Evolutionary conservation across 1,284 basidiomycete genomes (phyloP).

Genomic region (Phellinidium pouzarii): DNA sequence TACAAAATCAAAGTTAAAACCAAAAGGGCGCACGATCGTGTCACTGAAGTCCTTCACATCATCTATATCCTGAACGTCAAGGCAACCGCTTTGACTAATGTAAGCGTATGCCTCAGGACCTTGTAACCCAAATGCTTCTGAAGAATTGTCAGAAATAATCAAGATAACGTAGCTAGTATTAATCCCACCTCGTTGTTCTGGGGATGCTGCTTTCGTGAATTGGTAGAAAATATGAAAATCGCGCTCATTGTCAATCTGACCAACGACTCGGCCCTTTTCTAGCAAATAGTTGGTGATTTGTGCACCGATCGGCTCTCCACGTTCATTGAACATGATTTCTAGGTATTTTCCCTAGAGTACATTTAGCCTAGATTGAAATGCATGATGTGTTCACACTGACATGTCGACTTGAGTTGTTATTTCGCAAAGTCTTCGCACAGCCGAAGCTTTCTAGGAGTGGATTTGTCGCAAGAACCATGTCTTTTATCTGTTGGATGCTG

Average conservation of each 20-base stretch:
- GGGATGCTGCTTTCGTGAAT: slow-evolving; percentile 92
- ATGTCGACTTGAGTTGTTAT: slow-evolving; percentile 98
- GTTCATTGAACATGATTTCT: slow-evolving; percentile 96
- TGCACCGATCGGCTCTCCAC: slow-evolving; percentile 93
- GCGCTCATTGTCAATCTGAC: slow-evolving; percentile 93
- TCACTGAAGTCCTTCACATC: slow-evolving; percentile 85
- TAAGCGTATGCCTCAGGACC: slow-evolving; percentile 95
- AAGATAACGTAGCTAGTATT: neutral
- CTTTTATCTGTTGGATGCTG: slow-evolving; percentile 95
- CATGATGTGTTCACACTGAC: slow-evolving; percentile 40
- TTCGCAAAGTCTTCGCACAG: slow-evolving; percentile 97
- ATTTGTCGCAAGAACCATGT: slow-evolving; percentile 99
- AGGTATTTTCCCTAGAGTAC: slow-evolving; percentile 86
- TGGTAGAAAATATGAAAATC: slow-evolving; percentile 99
- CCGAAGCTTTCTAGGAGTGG: slow-evolving; percentile 97
- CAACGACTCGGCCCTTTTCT: slow-evolving; percentile 96
- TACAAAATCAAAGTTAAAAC: neutral
- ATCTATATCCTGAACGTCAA: slow-evolving; percentile 89
- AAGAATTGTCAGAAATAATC: slow-evolving; percentile 17
- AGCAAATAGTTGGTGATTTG: slow-evolving; percentile 98
- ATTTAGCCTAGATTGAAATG: slow-evolving; percentile 7
- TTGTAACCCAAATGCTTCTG: slow-evolving; percentile 94
- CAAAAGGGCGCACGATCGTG: slow-evolving; percentile 59
- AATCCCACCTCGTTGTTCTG: slow-evolving; percentile 73
- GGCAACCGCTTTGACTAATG: slow-evolving; percentile 86